These are phyloP conservation scores for Rubus idaeus DNA, from an alignment of 306 rosid genomes.

Conservation along the genomic window DNA sequence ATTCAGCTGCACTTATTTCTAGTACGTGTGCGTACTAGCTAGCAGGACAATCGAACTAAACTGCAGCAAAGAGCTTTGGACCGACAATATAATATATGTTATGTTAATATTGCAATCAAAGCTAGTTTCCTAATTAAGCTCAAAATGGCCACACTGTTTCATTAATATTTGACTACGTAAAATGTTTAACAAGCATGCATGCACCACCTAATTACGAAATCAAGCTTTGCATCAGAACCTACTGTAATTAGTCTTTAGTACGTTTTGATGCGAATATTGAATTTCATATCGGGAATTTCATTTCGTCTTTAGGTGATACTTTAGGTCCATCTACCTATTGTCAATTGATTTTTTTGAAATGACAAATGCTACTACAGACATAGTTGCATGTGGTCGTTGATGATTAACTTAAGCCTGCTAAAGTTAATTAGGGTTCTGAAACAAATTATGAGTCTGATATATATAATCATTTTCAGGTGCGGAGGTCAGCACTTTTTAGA, in stretches of 20 bases:
- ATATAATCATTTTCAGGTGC: no score
- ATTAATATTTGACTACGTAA: neutral
- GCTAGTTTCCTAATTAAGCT: neutral
- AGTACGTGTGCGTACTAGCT: neutral
- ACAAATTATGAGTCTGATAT: no score
- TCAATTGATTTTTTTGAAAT: neutral
- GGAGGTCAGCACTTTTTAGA: no score
- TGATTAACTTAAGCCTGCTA: no score
- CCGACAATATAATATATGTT: neutral
- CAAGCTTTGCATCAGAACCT: neutral
- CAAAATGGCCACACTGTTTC: neutral
- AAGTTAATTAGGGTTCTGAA: no score
- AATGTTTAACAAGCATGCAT: neutral
- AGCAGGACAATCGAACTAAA: neutral
- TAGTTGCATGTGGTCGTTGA: no score
- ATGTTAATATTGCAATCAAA: neutral
- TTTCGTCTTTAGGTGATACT: neutral
- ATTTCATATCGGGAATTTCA: neutral
- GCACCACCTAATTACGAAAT: neutral
- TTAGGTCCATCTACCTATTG: neutral
- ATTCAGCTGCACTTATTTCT: slow-evolving; percentile 3
- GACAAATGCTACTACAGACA: neutral
- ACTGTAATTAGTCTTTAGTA: neutral
- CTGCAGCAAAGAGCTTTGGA: slow-evolving; percentile 1
- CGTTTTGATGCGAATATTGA: neutral